Conservation (phyloP, 2,329 filamentous ascomycete genomes). For the Aspergillus arachidicola region DNA sequence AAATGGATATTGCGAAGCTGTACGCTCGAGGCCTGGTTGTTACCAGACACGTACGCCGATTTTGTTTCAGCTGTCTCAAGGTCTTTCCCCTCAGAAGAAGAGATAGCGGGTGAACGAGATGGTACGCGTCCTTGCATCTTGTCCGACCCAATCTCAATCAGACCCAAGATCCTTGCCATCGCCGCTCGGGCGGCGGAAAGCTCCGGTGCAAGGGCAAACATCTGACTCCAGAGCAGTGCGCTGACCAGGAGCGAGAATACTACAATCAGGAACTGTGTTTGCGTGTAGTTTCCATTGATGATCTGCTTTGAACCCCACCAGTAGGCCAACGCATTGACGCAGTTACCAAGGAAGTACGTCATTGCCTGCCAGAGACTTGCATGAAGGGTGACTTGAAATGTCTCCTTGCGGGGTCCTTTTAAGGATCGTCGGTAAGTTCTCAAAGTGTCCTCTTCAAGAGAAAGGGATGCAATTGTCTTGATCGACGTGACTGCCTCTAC, state of each 20-base stretch:
- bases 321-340: slow-evolving; percentile 75
- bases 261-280: slow-evolving; percentile 74
- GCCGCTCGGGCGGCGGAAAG: slow-evolving; percentile 68
- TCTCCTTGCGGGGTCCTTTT: slow-evolving; percentile 52
- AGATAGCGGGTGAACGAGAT: not conserved
- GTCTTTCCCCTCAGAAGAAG: slow-evolving; percentile 25
- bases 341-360: slow-evolving; percentile 56
- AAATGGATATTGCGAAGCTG: slow-evolving; percentile 65
- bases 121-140: slow-evolving; percentile 31
- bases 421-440: slow-evolving; percentile 50
- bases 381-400: slow-evolving; percentile 51
- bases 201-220: slow-evolving; percentile 75
- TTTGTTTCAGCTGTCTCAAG: slow-evolving; percentile 26
- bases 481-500: slow-evolving; percentile 57
- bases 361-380: slow-evolving; percentile 51
- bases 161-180: slow-evolving; percentile 57
- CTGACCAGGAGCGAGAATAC: slow-evolving; percentile 71
- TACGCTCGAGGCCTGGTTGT: slow-evolving; percentile 46
- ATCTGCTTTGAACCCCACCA: slow-evolving; percentile 79
- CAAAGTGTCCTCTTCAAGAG: slow-evolving; percentile 54
- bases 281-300: slow-evolving; percentile 64
- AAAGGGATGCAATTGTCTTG: slow-evolving; percentile 54
- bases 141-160: slow-evolving; percentile 43
- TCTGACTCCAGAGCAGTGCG: slow-evolving; percentile 71
- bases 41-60: slow-evolving; percentile 3